These are phyloP conservation scores for Sextonia rubra DNA, from an alignment of 164 flowering plant species.

Conservation along the genomic window DNA sequence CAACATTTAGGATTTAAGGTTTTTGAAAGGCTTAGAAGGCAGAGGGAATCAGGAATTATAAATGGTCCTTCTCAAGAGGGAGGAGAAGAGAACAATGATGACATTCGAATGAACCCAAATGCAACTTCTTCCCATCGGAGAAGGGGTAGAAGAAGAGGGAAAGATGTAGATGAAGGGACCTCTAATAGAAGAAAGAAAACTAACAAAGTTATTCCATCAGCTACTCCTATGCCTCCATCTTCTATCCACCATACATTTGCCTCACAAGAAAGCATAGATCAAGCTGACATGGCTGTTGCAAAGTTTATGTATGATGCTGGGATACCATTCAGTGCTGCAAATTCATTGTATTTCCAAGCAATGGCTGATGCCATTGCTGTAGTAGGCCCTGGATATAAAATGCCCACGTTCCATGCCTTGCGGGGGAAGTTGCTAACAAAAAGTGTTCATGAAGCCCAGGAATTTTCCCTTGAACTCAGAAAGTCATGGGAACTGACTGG, in stretches of 20 bases:
- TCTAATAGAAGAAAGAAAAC: constrained; percentile 24
- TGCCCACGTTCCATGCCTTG: constrained; percentile 37
- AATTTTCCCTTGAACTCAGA: constrained; percentile 24
- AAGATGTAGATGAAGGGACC: constrained; percentile 20
- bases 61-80: constrained; percentile 19
- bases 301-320: constrained; percentile 38
- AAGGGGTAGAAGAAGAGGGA: constrained; percentile 22
- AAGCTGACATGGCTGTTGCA: constrained; percentile 43
- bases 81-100: constrained; percentile 17
- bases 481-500: constrained; percentile 44
- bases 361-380: constrained; percentile 49
- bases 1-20: constrained; percentile 35
- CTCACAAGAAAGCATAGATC: constrained; percentile 30
- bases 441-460: constrained; percentile 26
- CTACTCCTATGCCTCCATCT: constrained; percentile 26
- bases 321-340: constrained; percentile 34
- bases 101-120: constrained; percentile 3
- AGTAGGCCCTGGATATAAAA: constrained; percentile 39
- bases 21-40: constrained; percentile 33
- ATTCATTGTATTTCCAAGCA: constrained; percentile 34
- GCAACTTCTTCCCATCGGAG: constrained; percentile 5
- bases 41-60: constrained; percentile 21
- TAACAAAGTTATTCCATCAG: constrained; percentile 15
- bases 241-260: constrained; percentile 18
- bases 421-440: constrained; percentile 27